A percentile compares a stretch with the other conserved stretches of the same genome.
Conservation (phyloP, 768 basidiomycete genomes). For the Suillus paluster region DNA sequence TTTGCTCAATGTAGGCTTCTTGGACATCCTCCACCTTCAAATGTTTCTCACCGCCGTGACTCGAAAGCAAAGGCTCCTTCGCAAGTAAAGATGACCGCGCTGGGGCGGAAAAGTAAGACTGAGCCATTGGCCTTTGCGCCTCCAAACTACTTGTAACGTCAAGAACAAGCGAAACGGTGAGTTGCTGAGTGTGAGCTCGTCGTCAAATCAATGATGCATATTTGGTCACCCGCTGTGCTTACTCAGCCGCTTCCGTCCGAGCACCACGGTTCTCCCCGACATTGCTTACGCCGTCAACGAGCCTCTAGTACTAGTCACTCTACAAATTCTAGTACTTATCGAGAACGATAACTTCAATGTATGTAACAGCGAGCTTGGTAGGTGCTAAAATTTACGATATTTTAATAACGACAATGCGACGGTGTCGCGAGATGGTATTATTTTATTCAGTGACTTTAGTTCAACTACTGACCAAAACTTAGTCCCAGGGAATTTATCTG, state of each 20-base stretch:
- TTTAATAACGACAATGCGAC: background rate
- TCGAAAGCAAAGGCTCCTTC: constrained; percentile 18
- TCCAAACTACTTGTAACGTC: constrained; percentile 4
- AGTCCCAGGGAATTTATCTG: background rate
- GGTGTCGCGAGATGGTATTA: background rate
- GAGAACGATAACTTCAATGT: background rate
- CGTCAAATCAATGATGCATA: background rate
- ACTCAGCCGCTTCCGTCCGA: constrained; percentile 3
- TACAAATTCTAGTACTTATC: background rate
- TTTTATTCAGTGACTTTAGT: background rate
- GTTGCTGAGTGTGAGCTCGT: background rate
- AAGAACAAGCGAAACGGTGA: constrained; percentile 2
- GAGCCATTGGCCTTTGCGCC: constrained; percentile 3
- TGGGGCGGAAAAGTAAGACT: constrained; percentile 10
- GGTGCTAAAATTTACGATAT: background rate
- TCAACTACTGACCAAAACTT: background rate
- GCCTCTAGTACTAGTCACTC: background rate
- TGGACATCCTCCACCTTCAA: constrained; percentile 73
- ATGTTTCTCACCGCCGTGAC: constrained; percentile 27
- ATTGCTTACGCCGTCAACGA: too few species aligned
- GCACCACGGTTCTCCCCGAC: constrained; percentile 3
- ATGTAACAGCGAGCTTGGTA: background rate
- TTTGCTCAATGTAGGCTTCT: constrained; percentile 74
- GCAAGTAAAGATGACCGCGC: constrained; percentile 3
- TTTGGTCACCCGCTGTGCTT: background rate